These are phyloP conservation scores for Astrothelium macrocarpum DNA, from an alignment of 495 filamentous ascomycete genomes.

Conservation along the genomic window DNA sequence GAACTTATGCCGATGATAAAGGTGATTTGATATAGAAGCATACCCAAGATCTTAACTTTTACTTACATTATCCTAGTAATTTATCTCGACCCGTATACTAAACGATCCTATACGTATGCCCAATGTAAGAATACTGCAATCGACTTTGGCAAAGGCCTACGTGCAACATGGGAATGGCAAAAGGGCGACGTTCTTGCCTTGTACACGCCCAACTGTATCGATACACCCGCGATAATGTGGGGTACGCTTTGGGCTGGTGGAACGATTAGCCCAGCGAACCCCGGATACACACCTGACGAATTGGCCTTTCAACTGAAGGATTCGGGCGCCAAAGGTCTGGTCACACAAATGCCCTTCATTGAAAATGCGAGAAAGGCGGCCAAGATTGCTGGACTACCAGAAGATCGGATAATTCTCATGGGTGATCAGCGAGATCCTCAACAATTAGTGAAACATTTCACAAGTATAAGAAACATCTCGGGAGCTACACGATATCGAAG, in stretches of 20 bases:
- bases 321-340: constrained; percentile 63
- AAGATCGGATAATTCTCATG: constrained; percentile 62
- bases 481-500: constrained; percentile 40
- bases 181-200: constrained; percentile 52
- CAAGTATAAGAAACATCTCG: constrained; percentile 52
- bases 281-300: constrained; percentile 76
- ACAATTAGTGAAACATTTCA: constrained; percentile 63
- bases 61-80: constrained; percentile 46
- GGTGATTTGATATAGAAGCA: constrained; percentile 31
- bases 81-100: constrained; percentile 65
- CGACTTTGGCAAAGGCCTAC: constrained; percentile 72
- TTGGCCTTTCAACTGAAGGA: constrained; percentile 81
- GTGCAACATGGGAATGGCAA: constrained; percentile 62
- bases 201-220: constrained; percentile 34
- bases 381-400: constrained; percentile 52
- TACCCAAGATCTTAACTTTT: neutral
- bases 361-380: constrained; percentile 57
- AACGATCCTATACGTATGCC: constrained; percentile 65
- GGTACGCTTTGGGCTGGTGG: constrained; percentile 81
- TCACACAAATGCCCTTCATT: constrained; percentile 59
- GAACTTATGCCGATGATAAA: constrained; percentile 57
- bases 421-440: constrained; percentile 60
- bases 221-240: constrained; percentile 50
- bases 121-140: constrained; percentile 53
- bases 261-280: constrained; percentile 72